Evolutionary conservation across 2,329 filamentous ascomycete genomes (phyloP), one percentile per base, ranked within the genome.

Genomic region (Xylariomycetidae sp.): DNA sequence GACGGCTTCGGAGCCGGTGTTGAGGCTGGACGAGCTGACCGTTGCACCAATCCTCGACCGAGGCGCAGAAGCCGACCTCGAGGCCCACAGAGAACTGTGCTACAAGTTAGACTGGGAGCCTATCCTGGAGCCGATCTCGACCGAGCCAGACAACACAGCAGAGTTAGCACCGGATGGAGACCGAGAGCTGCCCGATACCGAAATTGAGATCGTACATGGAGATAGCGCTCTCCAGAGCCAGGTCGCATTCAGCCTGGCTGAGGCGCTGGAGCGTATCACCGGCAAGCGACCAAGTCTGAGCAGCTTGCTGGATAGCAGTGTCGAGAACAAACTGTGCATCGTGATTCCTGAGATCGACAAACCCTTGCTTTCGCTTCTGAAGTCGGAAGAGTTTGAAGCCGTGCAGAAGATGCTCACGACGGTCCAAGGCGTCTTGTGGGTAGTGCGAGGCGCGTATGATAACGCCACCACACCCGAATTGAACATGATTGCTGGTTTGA

Each of bases 71-170:
- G 40, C 47, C 2, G 54, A 58, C 12, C 33, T 35, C 7, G 54
- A 57, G 12, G 42, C 34, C 1, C 48, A 61, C n/a, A 54, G 63
- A 3, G 60, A 68, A 42, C 55, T 70, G 2, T 70, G 66, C 48
- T 70, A 64, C 50, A 69, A 65, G 45, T 34, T 66, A 11, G 55
- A 65, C n/a, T 70, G 66, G 66, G 65, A 68, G 28, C 59, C 55
- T 4, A 40, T 66, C n/a, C 47, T 59, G 1, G 51, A 58, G 19
- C 47, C 51, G 0, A 31, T 60, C 9, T 46, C 37, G 8, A 16
- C 29, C 8, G 39, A 47, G 7, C 25, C 36, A 10, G 37, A 44
- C 1, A 41, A 41, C 11, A 19, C 34, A 14, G 42, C 32, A 5
- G 38, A 47, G 13, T 26, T 29, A 23, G 18, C 39, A 4, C 37